Percentiles rank a stretch among this genome's conserved stretches.
Conservation (phyloP, 179 eudicot genomes). For the Heliamphora pulchella region DNA sequence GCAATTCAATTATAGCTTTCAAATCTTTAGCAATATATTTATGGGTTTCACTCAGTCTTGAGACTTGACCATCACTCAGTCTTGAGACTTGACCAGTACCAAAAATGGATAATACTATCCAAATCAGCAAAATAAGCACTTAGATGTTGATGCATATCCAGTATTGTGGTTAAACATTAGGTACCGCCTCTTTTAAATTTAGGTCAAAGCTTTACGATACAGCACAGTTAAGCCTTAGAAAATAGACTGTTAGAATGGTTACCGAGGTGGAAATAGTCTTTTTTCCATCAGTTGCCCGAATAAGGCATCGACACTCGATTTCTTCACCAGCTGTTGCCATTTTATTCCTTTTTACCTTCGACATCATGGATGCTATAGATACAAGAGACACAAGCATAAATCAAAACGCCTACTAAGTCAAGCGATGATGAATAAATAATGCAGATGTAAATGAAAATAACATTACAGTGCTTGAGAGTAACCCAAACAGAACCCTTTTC, state of each 20-base stretch:
- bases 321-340: slow-evolving; percentile 47
- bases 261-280: slow-evolving; percentile 71
- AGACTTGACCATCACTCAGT: too few species aligned
- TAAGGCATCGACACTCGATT: slow-evolving; percentile 60
- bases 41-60: background rate
- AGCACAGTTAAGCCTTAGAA: background rate
- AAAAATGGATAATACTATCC: background rate
- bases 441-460: background rate
- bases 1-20: background rate
- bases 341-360: slow-evolving; percentile 55
- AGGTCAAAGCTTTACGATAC: background rate
- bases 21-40: background rate
- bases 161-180: background rate
- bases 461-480: slow-evolving; percentile 70
- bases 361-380: slow-evolving; percentile 58
- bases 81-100: too few species aligned
- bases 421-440: background rate
- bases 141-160: background rate
- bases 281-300: slow-evolving; percentile 87
- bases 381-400: slow-evolving; percentile 12
- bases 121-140: background rate
- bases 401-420: background rate
- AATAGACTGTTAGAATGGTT: background rate
- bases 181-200: too few species aligned
- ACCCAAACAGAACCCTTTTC: slow-evolving; percentile 84